These are phyloP conservation scores for Apiospora marii DNA, from an alignment of 2,329 filamentous ascomycete species.

Conservation along the genomic window DNA sequence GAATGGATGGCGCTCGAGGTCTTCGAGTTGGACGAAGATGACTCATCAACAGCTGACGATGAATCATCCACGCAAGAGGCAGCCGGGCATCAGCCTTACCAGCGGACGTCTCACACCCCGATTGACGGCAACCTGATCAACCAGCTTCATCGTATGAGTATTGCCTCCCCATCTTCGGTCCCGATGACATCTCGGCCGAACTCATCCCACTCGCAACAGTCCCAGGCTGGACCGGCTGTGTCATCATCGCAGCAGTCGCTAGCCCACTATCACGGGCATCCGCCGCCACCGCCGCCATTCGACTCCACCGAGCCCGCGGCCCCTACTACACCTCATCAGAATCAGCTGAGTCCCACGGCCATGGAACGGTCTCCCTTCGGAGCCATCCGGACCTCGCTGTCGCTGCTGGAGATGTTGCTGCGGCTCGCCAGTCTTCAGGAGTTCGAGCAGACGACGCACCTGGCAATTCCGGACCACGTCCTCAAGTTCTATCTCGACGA, in stretches of 20 bases:
- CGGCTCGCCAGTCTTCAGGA: conserved; percentile 88
- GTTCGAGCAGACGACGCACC: conserved; percentile 87
- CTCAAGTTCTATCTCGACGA: conserved; percentile 84
- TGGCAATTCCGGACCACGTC: conserved; percentile 90
- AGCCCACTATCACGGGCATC: conserved; percentile 23
- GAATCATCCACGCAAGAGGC: conserved; percentile 28
- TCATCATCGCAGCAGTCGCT: not conserved
- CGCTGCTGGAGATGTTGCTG: conserved; percentile 87
- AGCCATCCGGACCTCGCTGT: conserved; percentile 65
- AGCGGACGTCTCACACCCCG: conserved; percentile 33
- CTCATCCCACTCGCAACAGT: conserved; percentile 29
- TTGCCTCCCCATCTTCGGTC: conserved; percentile 41
- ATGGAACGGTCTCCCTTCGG: conserved; percentile 57
- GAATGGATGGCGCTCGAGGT: conserved; percentile 95
- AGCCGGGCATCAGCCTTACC: conserved; percentile 28
- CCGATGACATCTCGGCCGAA: conserved; percentile 31
- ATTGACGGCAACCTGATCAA: conserved; percentile 41
- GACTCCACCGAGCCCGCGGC: conserved; percentile 29
- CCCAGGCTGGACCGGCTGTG: not conserved
- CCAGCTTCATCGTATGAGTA: conserved; percentile 51
- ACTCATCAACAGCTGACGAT: conserved; percentile 36
- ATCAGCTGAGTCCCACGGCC: conserved; percentile 37
- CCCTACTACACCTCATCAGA: conserved; percentile 35
- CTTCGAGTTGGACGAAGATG: conserved; percentile 68
- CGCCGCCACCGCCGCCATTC: not conserved